Base-by-base conservation (phyloP, 805 yeast species). In the Tetrapisispora iriomotensis region DNA sequence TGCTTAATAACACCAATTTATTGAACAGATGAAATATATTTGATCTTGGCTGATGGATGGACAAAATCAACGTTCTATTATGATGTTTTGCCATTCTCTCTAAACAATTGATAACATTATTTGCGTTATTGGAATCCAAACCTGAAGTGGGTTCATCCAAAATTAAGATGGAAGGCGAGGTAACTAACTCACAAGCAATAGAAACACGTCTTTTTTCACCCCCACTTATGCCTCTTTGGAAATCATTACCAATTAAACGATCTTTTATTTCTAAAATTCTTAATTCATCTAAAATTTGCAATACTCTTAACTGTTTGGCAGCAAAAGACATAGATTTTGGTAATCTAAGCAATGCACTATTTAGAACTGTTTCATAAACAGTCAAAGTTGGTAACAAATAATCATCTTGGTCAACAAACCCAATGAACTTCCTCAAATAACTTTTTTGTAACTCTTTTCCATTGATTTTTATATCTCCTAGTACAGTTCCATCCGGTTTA, bases 371-470 rank as follows among this genome's bases (percentile, higher is more conserved):
- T 63, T 92, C 99, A 56, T 82, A 92, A 3, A 92, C 98, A 0
- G 98, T 90, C 43, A 90, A 68, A 0, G 98, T 92, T 3, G 97
- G 94, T 44, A 92, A 72, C 40, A 92, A 66, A 46, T 75, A 81
- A 56, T 88, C 96, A 51, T 92, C 96, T 61, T 92, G 98, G 60
- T 92, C 96, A 7, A 92, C 98, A 68, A 87, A 92, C 0, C 97
- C 98, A 41, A 82, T 75, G 4, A 85, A 72, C 50, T 78, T 77
- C 42, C 74, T 71, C 57, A 74, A 80, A 29, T 75, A 72, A 6
- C 62, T 60, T 18, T 53, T 57, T 1, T 42, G 38, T 47, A 55
- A 46, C 47, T 54, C 46, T 38, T 45, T 38, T 2, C 97, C 97
- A 58, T 92, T 92, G 18, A 87, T 74, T 48, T 69, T 74, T 10